Conservation (phyloP, 2,329 filamentous ascomycete species). For the Xylariaceae sp. region DNA sequence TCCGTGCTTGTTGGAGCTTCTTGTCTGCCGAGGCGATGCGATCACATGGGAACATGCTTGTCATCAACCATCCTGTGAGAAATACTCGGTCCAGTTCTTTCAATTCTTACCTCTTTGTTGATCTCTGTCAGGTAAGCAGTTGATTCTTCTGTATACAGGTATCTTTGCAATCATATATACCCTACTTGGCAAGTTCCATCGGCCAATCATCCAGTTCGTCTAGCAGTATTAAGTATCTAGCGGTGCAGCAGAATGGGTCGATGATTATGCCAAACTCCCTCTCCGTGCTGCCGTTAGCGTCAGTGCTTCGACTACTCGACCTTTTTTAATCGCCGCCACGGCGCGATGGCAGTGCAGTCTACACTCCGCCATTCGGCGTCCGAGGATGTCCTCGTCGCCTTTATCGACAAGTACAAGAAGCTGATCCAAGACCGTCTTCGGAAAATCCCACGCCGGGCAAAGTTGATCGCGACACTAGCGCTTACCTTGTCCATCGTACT, state of each 20-base stretch:
- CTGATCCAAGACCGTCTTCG: constrained; percentile 51
- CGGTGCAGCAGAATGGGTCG: too few relatives aligned
- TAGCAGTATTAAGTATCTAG: too few relatives aligned
- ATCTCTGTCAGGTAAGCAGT: too few relatives aligned
- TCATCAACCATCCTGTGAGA: constrained; percentile 1
- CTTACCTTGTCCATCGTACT: constrained; percentile 74
- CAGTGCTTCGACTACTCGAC: constrained; percentile 7
- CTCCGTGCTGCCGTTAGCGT: constrained; percentile 22
- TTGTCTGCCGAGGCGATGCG: constrained; percentile 12
- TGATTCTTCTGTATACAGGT: too few relatives aligned
- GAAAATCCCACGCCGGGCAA: constrained; percentile 63
- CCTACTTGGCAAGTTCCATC: too few relatives aligned
- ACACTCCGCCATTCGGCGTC: constrained; percentile 64
- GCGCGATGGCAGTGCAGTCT: constrained; percentile 77
- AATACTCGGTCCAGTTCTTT: not conserved
- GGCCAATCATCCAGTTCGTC: too few relatives aligned
- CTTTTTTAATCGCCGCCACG: constrained; percentile 19
- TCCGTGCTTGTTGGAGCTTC: constrained; percentile 1
- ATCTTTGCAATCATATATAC: too few relatives aligned
- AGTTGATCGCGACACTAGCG: constrained; percentile 69
- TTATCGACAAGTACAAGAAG: constrained; percentile 55
- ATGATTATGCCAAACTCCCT: constrained; percentile 16
- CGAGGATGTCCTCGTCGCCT: constrained; percentile 61
- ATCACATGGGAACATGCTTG: constrained; percentile 14
- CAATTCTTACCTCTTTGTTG: not conserved